Evolutionary conservation across 2,329 filamentous ascomycete species (phyloP), one percentile per base, ranked within the genome.

Genomic region (Colletotrichum chlorophyti): DNA sequence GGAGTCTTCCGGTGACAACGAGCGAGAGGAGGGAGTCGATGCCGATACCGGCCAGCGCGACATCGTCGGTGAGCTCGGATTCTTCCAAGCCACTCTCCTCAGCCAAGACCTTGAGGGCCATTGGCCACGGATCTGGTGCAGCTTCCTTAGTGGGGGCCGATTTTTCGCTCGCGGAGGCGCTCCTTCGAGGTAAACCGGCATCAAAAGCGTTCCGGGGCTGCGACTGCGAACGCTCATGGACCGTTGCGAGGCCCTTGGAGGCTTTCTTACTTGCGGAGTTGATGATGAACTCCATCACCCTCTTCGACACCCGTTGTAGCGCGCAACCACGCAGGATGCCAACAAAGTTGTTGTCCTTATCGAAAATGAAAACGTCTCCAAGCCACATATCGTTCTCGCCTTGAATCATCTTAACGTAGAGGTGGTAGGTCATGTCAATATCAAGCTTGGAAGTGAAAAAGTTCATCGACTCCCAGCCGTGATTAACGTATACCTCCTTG

Each of bases 261-360:
- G 75, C 71, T 67, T 79, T 76, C 63, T 76, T 76, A 69, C 75
- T 73, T 61, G 62, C 62, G 29, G 69, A 70, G 35, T 66, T 55
- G 63, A 91, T 74, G 71, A 91, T 82, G 64, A 86, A 81, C 74
- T 88, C 86, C 62, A 90, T 77, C 21, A 87, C 78, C 64, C 83
- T 82, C 65, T 87, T 86, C 21, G 87, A 86, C 46, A 89, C 87
- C 62, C 83, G 79, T 69, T 86, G 83, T 76, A 90, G 89, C 72
- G 86, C 85, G 64, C 90, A 78, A 45, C 86, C 84, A 49, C 79
- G 74, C 27, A 71, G 67, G 6, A 82, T 66, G 21, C 77, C 81
- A 2, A 83, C 77, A 24, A 83, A 72, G 47, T 67, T 72, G 27
- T 82, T 77, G 40, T 77, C 76, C 23, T 84, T 78, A 53, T 84